phyloP scores from a whole-genome alignment of 1,284 basidiomycete species.

The Cronartium quercuum region DNA sequence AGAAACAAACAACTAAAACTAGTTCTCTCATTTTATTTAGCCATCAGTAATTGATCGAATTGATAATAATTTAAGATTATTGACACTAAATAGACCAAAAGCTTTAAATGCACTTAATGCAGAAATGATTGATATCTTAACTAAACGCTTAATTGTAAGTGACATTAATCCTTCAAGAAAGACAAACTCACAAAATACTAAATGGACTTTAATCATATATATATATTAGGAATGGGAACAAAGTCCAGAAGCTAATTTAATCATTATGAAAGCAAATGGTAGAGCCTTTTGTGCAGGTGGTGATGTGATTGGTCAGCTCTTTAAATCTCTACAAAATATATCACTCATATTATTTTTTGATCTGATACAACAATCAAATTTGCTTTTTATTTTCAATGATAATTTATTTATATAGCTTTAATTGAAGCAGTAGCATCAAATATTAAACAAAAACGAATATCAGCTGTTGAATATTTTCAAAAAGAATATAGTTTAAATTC shows the following conservation, averaged over 20 bases:
- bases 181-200: background rate
- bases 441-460: conserved; percentile 49
- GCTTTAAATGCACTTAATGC: conserved; percentile 82
- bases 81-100: conserved; percentile 70
- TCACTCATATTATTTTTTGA: conserved; percentile 50
- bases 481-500: conserved; percentile 91
- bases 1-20: too few relatives aligned
- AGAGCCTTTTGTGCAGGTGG: conserved; percentile 91
- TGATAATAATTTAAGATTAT: conserved; percentile 55
- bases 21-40: background rate
- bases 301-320: conserved; percentile 67
- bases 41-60: conserved; percentile 7
- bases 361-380: conserved; percentile 56
- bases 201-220: background rate
- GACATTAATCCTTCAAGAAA: background rate
- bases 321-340: background rate
- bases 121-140: conserved; percentile 70
- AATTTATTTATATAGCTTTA: conserved; percentile 38
- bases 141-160: conserved; percentile 66
- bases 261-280: conserved; percentile 71
- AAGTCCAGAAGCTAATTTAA: conserved; percentile 65
- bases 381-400: background rate
- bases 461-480: conserved; percentile 78
- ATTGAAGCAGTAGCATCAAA: conserved; percentile 42
- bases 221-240: conserved; percentile 67